Evolutionary conservation across 257 asterid genomes (phyloP).

Genomic region (Orobanche coerulescens): DNA sequence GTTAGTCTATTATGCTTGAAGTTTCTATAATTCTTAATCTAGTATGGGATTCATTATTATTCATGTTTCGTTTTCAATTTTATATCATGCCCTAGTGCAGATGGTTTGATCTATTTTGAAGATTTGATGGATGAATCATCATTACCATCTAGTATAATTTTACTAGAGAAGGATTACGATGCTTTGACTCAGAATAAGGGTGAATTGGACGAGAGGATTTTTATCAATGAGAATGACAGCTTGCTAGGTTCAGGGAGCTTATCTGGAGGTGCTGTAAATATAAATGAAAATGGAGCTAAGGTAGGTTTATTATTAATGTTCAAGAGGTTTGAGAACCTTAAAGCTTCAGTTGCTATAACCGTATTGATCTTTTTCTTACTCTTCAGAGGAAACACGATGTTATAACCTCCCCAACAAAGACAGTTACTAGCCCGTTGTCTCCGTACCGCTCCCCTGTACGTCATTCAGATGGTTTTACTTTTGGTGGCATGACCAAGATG

Average conservation of each 20-base stretch:
- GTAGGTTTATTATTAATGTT: conserved; percentile 26
- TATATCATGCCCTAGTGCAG: conserved; percentile 38
- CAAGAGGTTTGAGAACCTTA: not conserved
- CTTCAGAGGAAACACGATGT: conserved; percentile 65
- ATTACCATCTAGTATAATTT: conserved; percentile 39
- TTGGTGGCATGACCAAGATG: conserved; percentile 45
- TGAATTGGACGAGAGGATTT: conserved; percentile 85
- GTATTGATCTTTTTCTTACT: conserved; percentile 16
- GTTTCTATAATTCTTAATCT: conserved; percentile 11
- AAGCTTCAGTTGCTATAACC: conserved; percentile 13
- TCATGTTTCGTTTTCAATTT: conserved; percentile 10
- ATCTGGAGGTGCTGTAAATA: conserved; percentile 56
- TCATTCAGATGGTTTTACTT: conserved; percentile 33
- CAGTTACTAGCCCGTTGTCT: conserved; percentile 70
- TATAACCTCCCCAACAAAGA: conserved; percentile 77
- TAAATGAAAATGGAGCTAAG: conserved; percentile 43
- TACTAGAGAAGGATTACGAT: conserved; percentile 67
- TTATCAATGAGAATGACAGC: conserved; percentile 70
- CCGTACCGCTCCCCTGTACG: conserved; percentile 65
- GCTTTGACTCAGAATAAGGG: conserved; percentile 46
- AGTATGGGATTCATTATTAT: not conserved
- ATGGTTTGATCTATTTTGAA: conserved; percentile 63
- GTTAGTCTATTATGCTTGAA: conserved; percentile 31
- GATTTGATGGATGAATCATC: conserved; percentile 72
- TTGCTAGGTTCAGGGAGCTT: conserved; percentile 83